A percentile compares a stretch with the other conserved stretches of the same genome.
Conservation (phyloP, 2,329 filamentous ascomycete species). For the Ustulina deusta region DNA sequence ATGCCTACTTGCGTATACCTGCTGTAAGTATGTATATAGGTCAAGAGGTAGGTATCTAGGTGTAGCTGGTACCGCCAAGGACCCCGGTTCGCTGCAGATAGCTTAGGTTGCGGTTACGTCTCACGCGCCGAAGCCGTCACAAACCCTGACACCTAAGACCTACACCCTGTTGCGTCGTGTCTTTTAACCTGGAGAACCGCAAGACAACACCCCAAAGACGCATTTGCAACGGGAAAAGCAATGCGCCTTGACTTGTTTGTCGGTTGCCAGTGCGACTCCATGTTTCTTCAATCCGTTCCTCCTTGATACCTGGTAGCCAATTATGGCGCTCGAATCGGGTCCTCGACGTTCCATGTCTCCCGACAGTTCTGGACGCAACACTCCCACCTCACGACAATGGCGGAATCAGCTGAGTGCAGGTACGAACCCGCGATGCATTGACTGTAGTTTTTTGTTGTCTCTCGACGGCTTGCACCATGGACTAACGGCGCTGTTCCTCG, state of each 20-base stretch:
- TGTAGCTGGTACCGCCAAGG: background rate
- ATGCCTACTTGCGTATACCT: background rate
- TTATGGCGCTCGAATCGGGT: slow-evolving; percentile 74
- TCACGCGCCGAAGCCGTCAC: background rate
- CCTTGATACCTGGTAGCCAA: slow-evolving; percentile 46
- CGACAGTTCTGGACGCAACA: slow-evolving; percentile 84
- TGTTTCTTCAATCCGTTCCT: slow-evolving; percentile 45
- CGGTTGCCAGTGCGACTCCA: slow-evolving; percentile 42
- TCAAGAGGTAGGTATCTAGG: background rate
- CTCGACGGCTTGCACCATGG: background rate
- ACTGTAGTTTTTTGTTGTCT: slow-evolving; percentile 3
- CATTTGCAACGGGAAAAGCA: slow-evolving; percentile 45
- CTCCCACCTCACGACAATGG: slow-evolving; percentile 80
- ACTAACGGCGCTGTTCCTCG: slow-evolving; percentile 35
- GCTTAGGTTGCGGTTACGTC: background rate
- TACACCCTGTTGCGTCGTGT: slow-evolving; percentile 40
- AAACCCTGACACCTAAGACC: background rate
- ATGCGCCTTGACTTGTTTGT: slow-evolving; percentile 45
- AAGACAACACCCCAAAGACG: slow-evolving; percentile 28
- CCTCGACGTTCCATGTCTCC: slow-evolving; percentile 75
- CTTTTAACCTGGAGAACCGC: slow-evolving; percentile 30
- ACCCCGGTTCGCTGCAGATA: background rate
- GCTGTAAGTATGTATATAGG: no score
- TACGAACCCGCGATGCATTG: slow-evolving; percentile 58
- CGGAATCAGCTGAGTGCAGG: slow-evolving; percentile 82